Percentiles rank a stretch among this genome's conserved stretches.
Evolutionary conservation across 495 filamentous ascomycete species (phyloP).

Genomic region (Lophiotrema nucula): DNA sequence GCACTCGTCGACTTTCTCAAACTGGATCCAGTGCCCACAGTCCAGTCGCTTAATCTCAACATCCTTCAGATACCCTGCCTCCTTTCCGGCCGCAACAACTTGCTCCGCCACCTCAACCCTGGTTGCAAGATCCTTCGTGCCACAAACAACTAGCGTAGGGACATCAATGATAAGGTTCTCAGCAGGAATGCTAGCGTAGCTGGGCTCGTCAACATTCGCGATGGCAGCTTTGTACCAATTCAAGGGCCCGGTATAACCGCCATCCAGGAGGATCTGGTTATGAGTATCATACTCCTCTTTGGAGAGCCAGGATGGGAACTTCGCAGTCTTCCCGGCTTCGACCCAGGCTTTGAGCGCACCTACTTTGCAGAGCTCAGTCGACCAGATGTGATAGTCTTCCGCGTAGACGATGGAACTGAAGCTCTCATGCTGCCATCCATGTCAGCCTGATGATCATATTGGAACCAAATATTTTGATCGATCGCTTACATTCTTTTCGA

Average conservation of each 20-base stretch:
- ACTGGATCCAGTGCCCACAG: too few relatives aligned
- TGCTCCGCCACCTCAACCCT: too few relatives aligned
- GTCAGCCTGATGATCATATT: background rate
- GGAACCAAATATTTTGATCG: background rate
- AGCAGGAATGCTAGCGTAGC: too few relatives aligned
- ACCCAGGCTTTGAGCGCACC: conserved; percentile 5
- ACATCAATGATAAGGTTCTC: too few relatives aligned
- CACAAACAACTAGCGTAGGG: too few relatives aligned
- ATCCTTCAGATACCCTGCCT: too few relatives aligned
- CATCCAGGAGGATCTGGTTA: background rate
- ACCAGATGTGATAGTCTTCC: background rate
- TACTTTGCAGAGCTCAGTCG: background rate
- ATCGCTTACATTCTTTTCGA: background rate
- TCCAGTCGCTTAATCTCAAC: too few relatives aligned
- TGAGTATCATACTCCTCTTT: background rate
- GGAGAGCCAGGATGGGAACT: conserved; percentile 1
- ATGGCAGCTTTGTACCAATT: too few relatives aligned
- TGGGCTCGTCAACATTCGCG: too few relatives aligned
- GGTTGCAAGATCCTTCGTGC: too few relatives aligned
- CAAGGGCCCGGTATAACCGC: conserved; percentile 5
- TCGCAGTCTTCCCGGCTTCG: background rate
- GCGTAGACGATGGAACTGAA: conserved; percentile 4
- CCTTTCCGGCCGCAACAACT: too few relatives aligned
- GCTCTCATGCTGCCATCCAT: conserved; percentile 1
- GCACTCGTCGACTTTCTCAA: too few relatives aligned